Percentiles rank a stretch among this genome's conserved stretches.
Evolutionary conservation across 2,329 filamentous ascomycete genomes (phyloP).

Genomic region (Nectriaceae sp.): DNA sequence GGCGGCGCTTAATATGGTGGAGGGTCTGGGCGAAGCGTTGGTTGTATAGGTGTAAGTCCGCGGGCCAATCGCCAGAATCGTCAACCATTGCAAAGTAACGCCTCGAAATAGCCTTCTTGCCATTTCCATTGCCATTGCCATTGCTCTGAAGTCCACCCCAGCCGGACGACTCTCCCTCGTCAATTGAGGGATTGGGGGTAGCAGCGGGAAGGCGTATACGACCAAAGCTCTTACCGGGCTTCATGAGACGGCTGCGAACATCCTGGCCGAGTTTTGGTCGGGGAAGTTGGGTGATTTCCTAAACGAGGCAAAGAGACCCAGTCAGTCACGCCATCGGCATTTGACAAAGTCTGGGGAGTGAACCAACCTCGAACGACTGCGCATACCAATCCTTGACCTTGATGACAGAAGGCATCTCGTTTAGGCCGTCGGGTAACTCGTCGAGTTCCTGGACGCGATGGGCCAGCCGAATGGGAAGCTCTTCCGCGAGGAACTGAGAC

Average conservation of each 20-base stretch:
- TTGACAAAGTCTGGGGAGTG: conserved; percentile 1
- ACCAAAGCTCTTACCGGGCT: conserved; percentile 57
- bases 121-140: conserved; percentile 49
- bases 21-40: conserved; percentile 84
- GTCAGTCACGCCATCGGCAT: conserved; percentile 2
- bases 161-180: conserved; percentile 76
- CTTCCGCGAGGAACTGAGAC: conserved; percentile 97
- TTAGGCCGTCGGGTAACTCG: conserved; percentile 90
- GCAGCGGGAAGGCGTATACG: conserved; percentile 76
- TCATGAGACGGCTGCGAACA: conserved; percentile 76
- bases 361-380: conserved; percentile 92
- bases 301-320: conserved; percentile 3
- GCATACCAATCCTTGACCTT: conserved; percentile 98
- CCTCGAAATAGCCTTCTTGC: conserved; percentile 51
- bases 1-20: conserved; percentile 91
- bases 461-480: conserved; percentile 93
- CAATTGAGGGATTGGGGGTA: conserved; percentile 87
- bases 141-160: conserved; percentile 48
- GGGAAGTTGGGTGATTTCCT: conserved; percentile 90
- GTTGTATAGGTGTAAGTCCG: conserved; percentile 93
- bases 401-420: conserved; percentile 95
- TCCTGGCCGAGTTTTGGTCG: conserved; percentile 76
- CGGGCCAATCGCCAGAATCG: conserved; percentile 86
- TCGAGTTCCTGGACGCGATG: conserved; percentile 95
- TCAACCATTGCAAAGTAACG: conserved; percentile 91